A percentile compares a stretch with the other conserved stretches of the same genome.
Evolutionary conservation across 2,329 filamentous ascomycete species (phyloP).

Genomic region (Parasarocladium wereldwijsianum): DNA sequence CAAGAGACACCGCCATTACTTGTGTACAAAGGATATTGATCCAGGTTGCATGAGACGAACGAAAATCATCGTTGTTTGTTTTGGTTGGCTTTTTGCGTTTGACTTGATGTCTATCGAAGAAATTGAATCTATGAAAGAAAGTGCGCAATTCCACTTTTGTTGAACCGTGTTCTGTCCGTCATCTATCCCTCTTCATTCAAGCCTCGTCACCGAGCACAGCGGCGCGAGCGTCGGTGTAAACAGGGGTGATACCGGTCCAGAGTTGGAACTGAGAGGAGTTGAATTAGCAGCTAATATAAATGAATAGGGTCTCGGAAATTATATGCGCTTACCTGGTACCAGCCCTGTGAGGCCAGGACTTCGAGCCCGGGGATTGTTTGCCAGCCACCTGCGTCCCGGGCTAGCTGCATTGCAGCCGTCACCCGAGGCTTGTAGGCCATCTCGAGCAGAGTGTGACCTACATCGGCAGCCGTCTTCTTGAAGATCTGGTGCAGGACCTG

Average conservation of each 20-base stretch:
- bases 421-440: conserved; percentile 90
- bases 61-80: too few species aligned
- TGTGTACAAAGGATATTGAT: too few species aligned
- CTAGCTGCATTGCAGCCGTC: conserved; percentile 75
- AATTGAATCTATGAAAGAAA: too few species aligned
- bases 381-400: conserved; percentile 60
- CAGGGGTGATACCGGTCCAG: conserved; percentile 69
- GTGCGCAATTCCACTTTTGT: too few species aligned
- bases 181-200: too few species aligned
- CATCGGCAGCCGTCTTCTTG: conserved; percentile 21
- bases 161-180: too few species aligned
- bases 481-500: conserved; percentile 34
- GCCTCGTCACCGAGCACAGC: conserved; percentile 30
- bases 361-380: conserved; percentile 74
- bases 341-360: conserved; percentile 77
- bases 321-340: conserved; percentile 54
- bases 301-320: background rate
- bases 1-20: too few species aligned
- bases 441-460: conserved; percentile 54
- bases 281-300: conserved; percentile 8
- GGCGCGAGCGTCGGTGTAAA: conserved; percentile 54
- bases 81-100: too few species aligned
- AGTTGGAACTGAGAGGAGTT: conserved; percentile 46
- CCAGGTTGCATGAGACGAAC: too few species aligned
- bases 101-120: too few species aligned